phyloP scores from a whole-genome alignment of 2,329 filamentous ascomycete genomes.

The Hymenoscyphus linearis region DNA sequence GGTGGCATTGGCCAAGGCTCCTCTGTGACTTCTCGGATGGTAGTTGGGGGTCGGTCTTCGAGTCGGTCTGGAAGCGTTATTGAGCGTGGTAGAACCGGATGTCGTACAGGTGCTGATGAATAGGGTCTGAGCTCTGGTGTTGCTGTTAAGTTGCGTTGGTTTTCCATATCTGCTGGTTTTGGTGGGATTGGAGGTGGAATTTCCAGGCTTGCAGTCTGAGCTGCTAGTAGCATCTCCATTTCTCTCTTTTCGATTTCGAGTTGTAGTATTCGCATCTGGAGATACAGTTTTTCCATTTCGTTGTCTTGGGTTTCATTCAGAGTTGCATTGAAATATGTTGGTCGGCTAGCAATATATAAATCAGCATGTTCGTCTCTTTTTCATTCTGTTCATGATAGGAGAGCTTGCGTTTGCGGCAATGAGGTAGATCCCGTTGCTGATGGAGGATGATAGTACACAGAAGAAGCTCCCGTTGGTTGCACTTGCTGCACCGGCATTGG shows the following conservation, averaged over 20 bases:
- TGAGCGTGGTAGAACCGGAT: background rate
- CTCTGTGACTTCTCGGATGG: background rate
- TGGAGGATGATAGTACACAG: background rate
- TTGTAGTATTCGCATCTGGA: too few species aligned
- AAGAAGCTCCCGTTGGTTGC: background rate
- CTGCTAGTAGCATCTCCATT: background rate
- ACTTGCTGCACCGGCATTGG: too few species aligned
- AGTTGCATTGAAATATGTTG: background rate
- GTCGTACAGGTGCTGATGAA: background rate
- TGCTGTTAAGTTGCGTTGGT: background rate
- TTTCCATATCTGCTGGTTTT: background rate
- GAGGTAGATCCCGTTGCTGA: background rate
- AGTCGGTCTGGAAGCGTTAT: background rate
- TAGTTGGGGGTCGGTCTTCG: background rate
- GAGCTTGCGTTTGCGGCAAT: background rate
- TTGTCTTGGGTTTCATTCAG: background rate
- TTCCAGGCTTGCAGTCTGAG: background rate
- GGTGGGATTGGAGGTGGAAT: background rate
- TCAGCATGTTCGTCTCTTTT: background rate
- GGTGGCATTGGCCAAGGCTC: background rate
- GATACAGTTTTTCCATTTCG: background rate
- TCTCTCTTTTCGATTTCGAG: background rate
- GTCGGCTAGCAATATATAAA: background rate
- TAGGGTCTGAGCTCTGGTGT: background rate
- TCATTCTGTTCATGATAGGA: background rate